Evolutionary conservation across 2,329 filamentous ascomycete species (phyloP).

Genomic region (Thielaviopsis ethacetica): DNA sequence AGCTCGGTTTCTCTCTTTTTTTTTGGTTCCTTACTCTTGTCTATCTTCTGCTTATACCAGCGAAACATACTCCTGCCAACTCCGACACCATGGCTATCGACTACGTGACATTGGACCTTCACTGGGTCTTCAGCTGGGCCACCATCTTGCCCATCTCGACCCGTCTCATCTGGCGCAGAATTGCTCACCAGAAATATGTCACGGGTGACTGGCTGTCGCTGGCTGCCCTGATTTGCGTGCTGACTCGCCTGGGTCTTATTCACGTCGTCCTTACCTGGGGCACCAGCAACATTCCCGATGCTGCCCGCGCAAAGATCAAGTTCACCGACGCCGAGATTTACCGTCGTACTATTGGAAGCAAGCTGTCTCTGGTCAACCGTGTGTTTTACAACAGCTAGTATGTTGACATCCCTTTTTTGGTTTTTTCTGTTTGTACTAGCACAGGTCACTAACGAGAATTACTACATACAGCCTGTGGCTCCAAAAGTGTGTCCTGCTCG

Average conservation of each 20-base stretch:
- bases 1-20: background rate
- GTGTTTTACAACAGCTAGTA: slow-evolving; percentile 21
- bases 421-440: background rate
- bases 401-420: slow-evolving; percentile 12
- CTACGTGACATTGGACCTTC: slow-evolving; percentile 10
- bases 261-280: slow-evolving; percentile 22
- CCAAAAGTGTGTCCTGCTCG: slow-evolving; percentile 18
- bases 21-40: background rate
- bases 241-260: slow-evolving; percentile 17
- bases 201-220: slow-evolving; percentile 19
- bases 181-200: slow-evolving; percentile 13
- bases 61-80: background rate
- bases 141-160: slow-evolving; percentile 15
- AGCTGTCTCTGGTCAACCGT: slow-evolving; percentile 19
- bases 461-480: slow-evolving; percentile 17
- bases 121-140: slow-evolving; percentile 16
- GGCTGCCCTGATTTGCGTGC: slow-evolving; percentile 22
- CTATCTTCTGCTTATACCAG: too few relatives aligned
- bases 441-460: background rate
- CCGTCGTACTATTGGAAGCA: slow-evolving; percentile 20
- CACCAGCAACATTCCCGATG: slow-evolving; percentile 19
- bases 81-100: slow-evolving; percentile 7
- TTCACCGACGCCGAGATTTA: slow-evolving; percentile 20
- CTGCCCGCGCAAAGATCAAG: slow-evolving; percentile 13
- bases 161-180: slow-evolving; percentile 14